Evolutionary conservation across 768 basidiomycete species (phyloP).

Genomic region (Nevesoporus exiguus): DNA sequence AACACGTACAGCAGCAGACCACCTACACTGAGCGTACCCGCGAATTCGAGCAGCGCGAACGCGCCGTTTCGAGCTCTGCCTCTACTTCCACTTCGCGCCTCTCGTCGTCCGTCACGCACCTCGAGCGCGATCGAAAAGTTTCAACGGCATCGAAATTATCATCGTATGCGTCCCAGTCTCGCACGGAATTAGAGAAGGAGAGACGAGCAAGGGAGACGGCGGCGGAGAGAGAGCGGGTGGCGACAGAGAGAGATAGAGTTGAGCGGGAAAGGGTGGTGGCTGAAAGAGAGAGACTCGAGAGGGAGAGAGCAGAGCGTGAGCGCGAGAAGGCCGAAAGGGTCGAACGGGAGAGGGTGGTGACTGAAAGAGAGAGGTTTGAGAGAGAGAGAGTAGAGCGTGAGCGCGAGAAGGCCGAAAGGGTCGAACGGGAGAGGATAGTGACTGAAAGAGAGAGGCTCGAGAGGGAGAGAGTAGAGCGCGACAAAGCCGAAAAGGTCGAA

Average conservation of each 20-base stretch:
- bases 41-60: constrained; percentile 27
- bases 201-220: constrained; percentile 21
- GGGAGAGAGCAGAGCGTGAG: constrained; percentile 8
- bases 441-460: background rate
- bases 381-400: constrained; percentile 3
- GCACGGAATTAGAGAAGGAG: constrained; percentile 24
- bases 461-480: background rate
- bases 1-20: constrained; percentile 10
- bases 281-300: constrained; percentile 14
- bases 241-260: constrained; percentile 11
- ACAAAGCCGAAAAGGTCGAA: constrained; percentile 1
- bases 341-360: constrained; percentile 9
- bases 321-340: background rate
- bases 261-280: constrained; percentile 15
- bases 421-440: constrained; percentile 8
- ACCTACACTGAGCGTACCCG: constrained; percentile 23
- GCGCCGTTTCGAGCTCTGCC: constrained; percentile 21
- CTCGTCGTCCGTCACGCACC: constrained; percentile 19
- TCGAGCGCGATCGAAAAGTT: constrained; percentile 27
- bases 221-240: constrained; percentile 16
- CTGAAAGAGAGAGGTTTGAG: background rate
- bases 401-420: background rate
- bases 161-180: constrained; percentile 27
- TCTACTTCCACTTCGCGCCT: constrained; percentile 13
- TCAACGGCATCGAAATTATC: constrained; percentile 28